Evolutionary conservation across 2,329 filamentous ascomycete genomes (phyloP).

Genomic region (Chrysoporthe cubensis): DNA sequence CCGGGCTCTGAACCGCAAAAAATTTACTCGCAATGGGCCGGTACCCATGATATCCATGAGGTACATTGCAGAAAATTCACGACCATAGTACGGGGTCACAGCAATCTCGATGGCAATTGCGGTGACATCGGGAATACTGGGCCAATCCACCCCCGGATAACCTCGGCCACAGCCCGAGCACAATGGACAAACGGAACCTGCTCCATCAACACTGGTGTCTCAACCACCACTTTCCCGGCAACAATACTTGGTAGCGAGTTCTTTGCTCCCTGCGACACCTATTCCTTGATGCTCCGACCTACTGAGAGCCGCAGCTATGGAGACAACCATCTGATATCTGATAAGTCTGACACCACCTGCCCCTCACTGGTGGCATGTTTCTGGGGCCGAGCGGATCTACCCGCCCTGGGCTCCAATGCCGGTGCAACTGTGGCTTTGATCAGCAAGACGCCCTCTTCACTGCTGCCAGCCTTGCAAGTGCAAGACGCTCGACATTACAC

Average conservation of each 20-base stretch:
- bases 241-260: constrained; percentile 7
- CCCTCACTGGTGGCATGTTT: constrained; percentile 26
- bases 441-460: constrained; percentile 4
- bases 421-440: constrained; percentile 16
- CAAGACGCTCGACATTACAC: neutral
- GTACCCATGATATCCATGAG: neutral
- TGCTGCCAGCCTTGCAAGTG: constrained; percentile 1
- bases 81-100: constrained; percentile 9
- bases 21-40: neutral
- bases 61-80: constrained; percentile 12
- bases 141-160: constrained; percentile 2
- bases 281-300: neutral
- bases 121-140: neutral
- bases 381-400: constrained; percentile 26
- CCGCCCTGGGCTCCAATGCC: constrained; percentile 16
- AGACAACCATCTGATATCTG: constrained; percentile 24
- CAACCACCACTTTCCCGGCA: neutral
- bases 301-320: constrained; percentile 12
- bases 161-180: constrained; percentile 25
- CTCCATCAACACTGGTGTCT: constrained; percentile 16
- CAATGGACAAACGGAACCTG: constrained; percentile 3
- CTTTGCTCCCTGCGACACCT: neutral
- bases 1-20: neutral
- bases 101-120: neutral
- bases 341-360: constrained; percentile 25